These are phyloP conservation scores for Quercus dentata DNA, from an alignment of 306 rosid species.

Conservation along the genomic window DNA sequence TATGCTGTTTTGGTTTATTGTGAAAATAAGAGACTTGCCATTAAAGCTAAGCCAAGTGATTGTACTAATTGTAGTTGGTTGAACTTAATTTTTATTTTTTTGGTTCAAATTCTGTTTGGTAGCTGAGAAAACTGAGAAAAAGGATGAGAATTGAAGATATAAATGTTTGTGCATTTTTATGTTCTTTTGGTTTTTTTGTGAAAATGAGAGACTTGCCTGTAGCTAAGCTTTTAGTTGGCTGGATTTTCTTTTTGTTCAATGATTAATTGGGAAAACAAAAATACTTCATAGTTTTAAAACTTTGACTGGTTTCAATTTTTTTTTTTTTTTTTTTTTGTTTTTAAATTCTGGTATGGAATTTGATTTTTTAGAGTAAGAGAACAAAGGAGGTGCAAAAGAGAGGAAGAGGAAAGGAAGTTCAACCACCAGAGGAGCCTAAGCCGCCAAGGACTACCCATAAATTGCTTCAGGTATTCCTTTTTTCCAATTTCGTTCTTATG, in stretches of 20 bases:
- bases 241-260: background rate
- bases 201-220: background rate
- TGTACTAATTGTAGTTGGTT: too few relatives aligned
- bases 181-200: background rate
- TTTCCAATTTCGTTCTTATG: background rate
- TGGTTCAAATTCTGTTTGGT: background rate
- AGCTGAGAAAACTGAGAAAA: background rate
- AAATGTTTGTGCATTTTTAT: background rate
- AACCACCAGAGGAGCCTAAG: slow-evolving; percentile 41
- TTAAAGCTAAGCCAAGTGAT: too few relatives aligned
- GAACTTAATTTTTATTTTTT: too few relatives aligned
- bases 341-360: slow-evolving; percentile 9
- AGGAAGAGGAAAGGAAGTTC: slow-evolving; percentile 41
- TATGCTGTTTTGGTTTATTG: too few relatives aligned
- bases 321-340: background rate
- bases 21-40: too few relatives aligned
- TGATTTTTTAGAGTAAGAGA: slow-evolving; percentile 49
- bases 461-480: slow-evolving; percentile 68
- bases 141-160: background rate
- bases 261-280: background rate
- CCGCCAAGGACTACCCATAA: slow-evolving; percentile 71
- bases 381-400: slow-evolving; percentile 41
- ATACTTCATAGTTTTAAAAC: background rate
- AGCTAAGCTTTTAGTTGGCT: background rate
- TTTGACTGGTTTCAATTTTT: background rate